These are phyloP conservation scores for Gonapodya sp. DNA, from an alignment of 192 early-diverging fungal species.

Conservation along the genomic window DNA sequence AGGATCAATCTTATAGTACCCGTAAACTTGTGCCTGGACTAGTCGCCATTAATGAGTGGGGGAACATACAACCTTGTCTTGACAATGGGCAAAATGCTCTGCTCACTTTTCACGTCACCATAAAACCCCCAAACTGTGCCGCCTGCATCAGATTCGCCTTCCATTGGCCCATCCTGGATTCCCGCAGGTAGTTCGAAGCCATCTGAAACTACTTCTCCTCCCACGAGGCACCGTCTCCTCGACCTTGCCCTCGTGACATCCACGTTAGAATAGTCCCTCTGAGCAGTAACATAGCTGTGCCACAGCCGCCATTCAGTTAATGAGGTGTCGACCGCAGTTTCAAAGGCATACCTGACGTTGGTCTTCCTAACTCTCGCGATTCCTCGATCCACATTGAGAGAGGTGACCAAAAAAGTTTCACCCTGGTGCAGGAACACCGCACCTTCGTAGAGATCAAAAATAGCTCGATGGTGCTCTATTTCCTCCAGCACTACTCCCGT, in stretches of 20 bases:
- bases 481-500: constrained; percentile 35
- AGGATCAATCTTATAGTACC: constrained; percentile 44
- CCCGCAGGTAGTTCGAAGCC: neutral
- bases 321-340: too few relatives aligned
- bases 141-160: neutral
- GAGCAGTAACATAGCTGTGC: constrained; percentile 38
- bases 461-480: constrained; percentile 37
- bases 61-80: neutral
- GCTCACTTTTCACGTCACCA: neutral
- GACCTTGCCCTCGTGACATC: constrained; percentile 25
- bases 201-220: neutral
- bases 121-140: neutral
- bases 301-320: too few relatives aligned
- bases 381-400: constrained; percentile 33
- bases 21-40: constrained; percentile 45
- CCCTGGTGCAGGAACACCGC: constrained; percentile 53
- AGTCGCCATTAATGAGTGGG: neutral
- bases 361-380: constrained; percentile 33
- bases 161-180: neutral
- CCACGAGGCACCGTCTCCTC: neutral
- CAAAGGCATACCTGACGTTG: constrained; percentile 37
- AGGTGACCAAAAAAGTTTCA: constrained; percentile 36
- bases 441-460: constrained; percentile 51
- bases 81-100: neutral
- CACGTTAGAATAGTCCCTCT: constrained; percentile 42